These are phyloP conservation scores for Euphorbia celastroides DNA, from an alignment of 441 rosid species.

Conservation along the genomic window DNA sequence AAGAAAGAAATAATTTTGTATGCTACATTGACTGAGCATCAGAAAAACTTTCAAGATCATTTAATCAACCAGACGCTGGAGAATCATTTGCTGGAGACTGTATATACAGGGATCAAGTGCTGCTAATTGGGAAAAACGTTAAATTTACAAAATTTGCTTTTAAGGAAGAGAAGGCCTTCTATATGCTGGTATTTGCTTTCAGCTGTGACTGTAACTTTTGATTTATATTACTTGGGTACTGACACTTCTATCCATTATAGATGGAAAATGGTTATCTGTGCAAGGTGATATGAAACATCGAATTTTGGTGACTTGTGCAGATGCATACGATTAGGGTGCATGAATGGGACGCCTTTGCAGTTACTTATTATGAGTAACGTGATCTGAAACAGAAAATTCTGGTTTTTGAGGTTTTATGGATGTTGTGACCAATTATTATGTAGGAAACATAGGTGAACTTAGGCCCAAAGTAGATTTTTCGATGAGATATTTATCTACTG, in stretches of 20 bases:
- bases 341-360: background rate
- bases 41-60: constrained; percentile 86
- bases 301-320: background rate
- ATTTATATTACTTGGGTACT: background rate
- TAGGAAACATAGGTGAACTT: background rate
- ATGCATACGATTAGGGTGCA: background rate
- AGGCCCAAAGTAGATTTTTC: background rate
- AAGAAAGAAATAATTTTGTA: constrained; percentile 92
- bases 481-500: background rate
- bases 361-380: background rate
- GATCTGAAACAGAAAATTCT: background rate
- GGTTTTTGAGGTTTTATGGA: background rate
- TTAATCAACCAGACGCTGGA: constrained; percentile 72
- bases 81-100: constrained; percentile 42
- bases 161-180: background rate
- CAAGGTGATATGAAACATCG: background rate
- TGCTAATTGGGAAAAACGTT: constrained; percentile 10
- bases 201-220: background rate
- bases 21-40: constrained; percentile 85
- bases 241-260: background rate
- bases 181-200: background rate
- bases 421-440: background rate
- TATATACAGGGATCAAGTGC: constrained; percentile 35
- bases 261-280: background rate
- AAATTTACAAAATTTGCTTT: background rate